Percentiles rank a stretch among this genome's conserved stretches.
Conservation (phyloP, 2,329 filamentous ascomycete species). For the Dichotomopilus funicola region DNA sequence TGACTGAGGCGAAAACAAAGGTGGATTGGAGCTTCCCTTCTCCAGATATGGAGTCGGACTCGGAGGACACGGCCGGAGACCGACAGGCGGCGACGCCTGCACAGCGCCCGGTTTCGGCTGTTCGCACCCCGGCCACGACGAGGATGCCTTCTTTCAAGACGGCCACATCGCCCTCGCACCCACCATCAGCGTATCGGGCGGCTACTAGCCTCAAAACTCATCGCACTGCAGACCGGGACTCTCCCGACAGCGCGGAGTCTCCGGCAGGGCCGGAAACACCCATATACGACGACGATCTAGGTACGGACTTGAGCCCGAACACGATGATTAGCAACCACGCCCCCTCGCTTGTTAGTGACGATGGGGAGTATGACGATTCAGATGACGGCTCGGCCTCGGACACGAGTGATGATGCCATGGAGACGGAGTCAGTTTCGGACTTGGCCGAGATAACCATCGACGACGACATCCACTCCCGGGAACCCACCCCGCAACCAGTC, state of each 20-base stretch:
- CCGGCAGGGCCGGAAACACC: constrained; percentile 24
- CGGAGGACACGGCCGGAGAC: constrained; percentile 30
- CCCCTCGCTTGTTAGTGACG: constrained; percentile 72
- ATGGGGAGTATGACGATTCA: constrained; percentile 70
- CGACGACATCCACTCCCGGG: constrained; percentile 43
- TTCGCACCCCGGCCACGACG: constrained; percentile 41
- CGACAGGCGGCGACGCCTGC: constrained; percentile 19
- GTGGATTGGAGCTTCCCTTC: constrained; percentile 43
- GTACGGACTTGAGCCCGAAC: constrained; percentile 61
- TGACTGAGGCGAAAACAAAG: constrained; percentile 53
- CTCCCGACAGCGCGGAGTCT: constrained; percentile 31
- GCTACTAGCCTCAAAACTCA: constrained; percentile 55
- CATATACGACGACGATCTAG: constrained; percentile 48
- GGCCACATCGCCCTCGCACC: constrained; percentile 44
- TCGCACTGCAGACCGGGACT: constrained; percentile 36
- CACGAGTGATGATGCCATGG: constrained; percentile 48
- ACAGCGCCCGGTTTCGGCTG: constrained; percentile 17
- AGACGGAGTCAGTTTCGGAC: constrained; percentile 54
- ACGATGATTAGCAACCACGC: constrained; percentile 68
- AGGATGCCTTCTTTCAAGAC: constrained; percentile 55
- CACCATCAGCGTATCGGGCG: constrained; percentile 39
- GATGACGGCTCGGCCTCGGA: constrained; percentile 59
- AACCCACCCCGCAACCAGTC: constrained; percentile 20
- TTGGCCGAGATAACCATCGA: constrained; percentile 57
- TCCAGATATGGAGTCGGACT: constrained; percentile 48